Evolutionary conservation across 441 rosid species (phyloP), one percentile per base, ranked within the genome.

Genomic region (Pelargonium cotyledonis): DNA sequence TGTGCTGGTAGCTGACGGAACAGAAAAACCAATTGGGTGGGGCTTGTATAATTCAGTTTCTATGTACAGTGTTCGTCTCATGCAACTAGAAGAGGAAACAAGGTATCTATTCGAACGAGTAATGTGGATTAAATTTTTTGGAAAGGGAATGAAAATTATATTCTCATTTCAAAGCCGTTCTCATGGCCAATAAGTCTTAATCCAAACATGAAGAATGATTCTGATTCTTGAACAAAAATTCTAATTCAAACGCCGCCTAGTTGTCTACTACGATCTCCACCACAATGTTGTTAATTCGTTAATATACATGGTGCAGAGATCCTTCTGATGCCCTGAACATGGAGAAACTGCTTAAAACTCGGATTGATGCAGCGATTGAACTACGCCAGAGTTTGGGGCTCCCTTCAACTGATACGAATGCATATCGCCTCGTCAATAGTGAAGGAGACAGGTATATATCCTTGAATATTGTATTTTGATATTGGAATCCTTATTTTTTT

Each of bases 71-170:
- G 96, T 93, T 67, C 87, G 96, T 58, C 83, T 93, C 51, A 93
- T 90, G 97, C 98, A 93, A 80, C 91, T 89, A 51, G 91, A 93
- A 71, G 90, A 90, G 71, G 98, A 93, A 62, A 60, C 79, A 18
- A 81, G 90, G 96, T 88, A 49, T 38, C 8, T 55, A 21, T 58
- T 8, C 51, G 66, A 43, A 38, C 15, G 43, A 29, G 11, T 38
- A 38, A 1, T 38, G 41, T 6, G 41, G 41, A 38, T 38, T 38
- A 38, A 6, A 0, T 5, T 0, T 38, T 38, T 38, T 38, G 41
- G 41, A 6, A 38, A 38, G 41, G 41, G 41, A 38, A 38, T 38
- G 8, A 38, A 4, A 38, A 38, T 38, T 38, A 38, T 0, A 38
- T 38, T 38, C 8, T 38, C 41, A 38, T 38, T 38, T 38, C 8